These are phyloP conservation scores for Lojkania enalia DNA, from an alignment of 2,329 filamentous ascomycete genomes.

Conservation along the genomic window DNA sequence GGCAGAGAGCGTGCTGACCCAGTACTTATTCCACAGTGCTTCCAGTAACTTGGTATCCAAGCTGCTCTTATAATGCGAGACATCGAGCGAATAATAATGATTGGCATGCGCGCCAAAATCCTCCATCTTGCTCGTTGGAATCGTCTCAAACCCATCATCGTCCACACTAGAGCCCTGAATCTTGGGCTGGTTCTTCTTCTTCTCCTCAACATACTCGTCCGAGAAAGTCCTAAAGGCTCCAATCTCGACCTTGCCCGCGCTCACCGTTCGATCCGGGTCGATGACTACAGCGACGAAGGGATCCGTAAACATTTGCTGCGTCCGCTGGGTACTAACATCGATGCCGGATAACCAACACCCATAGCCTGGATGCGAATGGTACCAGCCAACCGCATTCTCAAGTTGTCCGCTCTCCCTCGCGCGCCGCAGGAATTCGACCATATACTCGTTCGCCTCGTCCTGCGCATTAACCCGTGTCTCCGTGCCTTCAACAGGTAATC, in stretches of 20 bases:
- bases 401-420: slow-evolving; percentile 75
- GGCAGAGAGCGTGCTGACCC: slow-evolving; percentile 93
- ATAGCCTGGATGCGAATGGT: slow-evolving; percentile 96
- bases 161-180: slow-evolving; percentile 32
- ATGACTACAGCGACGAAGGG: slow-evolving; percentile 96
- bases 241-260: slow-evolving; percentile 93
- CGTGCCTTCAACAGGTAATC: slow-evolving; percentile 94
- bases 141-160: slow-evolving; percentile 71
- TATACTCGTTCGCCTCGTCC: slow-evolving; percentile 94
- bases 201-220: slow-evolving; percentile 60
- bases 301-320: slow-evolving; percentile 83
- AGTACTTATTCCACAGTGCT: slow-evolving; percentile 97
- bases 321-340: slow-evolving; percentile 84
- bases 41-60: slow-evolving; percentile 86
- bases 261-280: slow-evolving; percentile 93
- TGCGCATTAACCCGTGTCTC: slow-evolving; percentile 97
- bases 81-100: slow-evolving; percentile 87
- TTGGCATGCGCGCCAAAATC: slow-evolving; percentile 93
- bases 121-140: slow-evolving; percentile 89
- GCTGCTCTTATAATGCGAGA: slow-evolving; percentile 92
- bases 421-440: slow-evolving; percentile 79
- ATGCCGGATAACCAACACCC: slow-evolving; percentile 98
- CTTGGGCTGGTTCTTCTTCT: slow-evolving; percentile 45
- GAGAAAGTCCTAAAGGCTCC: slow-evolving; percentile 94
- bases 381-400: slow-evolving; percentile 97